Conservation (phyloP, 2,329 filamentous ascomycete genomes). For the Fusarium acutatum region DNA sequence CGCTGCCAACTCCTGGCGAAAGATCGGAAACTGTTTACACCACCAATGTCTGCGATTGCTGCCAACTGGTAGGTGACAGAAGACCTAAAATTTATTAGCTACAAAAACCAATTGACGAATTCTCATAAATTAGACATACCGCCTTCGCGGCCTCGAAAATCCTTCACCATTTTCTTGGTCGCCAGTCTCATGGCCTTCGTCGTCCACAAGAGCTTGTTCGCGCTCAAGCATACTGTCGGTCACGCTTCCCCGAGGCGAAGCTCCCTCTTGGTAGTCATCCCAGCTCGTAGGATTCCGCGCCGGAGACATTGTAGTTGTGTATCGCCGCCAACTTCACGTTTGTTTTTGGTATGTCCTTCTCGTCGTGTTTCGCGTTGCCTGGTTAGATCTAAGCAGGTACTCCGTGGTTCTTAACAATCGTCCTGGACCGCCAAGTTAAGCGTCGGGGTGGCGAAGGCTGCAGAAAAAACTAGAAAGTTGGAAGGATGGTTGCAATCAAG, state of each 20-base stretch:
- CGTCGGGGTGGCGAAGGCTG: slow-evolving; percentile 24
- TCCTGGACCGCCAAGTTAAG: slow-evolving; percentile 7
- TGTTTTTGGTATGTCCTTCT: neutral
- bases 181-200: slow-evolving; percentile 47
- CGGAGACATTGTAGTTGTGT: slow-evolving; percentile 40
- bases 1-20: slow-evolving; percentile 94
- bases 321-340: slow-evolving; percentile 10
- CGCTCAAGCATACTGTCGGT: slow-evolving; percentile 55
- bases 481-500: slow-evolving; percentile 20
- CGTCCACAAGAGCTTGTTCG: slow-evolving; percentile 56
- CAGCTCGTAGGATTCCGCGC: slow-evolving; percentile 53
- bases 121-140: slow-evolving; percentile 26
- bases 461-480: slow-evolving; percentile 27
- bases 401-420: neutral
- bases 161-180: slow-evolving; percentile 39
- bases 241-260: slow-evolving; percentile 54
- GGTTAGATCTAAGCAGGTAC: neutral
- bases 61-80: slow-evolving; percentile 66
- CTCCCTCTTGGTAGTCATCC: slow-evolving; percentile 57
- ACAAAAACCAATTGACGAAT: neutral
- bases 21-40: slow-evolving; percentile 92
- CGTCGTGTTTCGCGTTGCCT: neutral
- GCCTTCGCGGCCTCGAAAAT: slow-evolving; percentile 45
- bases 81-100: slow-evolving; percentile 53
- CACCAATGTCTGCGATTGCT: slow-evolving; percentile 76